Evolutionary conservation across 371 early-diverging fungal species (phyloP).

Genomic region (Chytridium lagenaria): DNA sequence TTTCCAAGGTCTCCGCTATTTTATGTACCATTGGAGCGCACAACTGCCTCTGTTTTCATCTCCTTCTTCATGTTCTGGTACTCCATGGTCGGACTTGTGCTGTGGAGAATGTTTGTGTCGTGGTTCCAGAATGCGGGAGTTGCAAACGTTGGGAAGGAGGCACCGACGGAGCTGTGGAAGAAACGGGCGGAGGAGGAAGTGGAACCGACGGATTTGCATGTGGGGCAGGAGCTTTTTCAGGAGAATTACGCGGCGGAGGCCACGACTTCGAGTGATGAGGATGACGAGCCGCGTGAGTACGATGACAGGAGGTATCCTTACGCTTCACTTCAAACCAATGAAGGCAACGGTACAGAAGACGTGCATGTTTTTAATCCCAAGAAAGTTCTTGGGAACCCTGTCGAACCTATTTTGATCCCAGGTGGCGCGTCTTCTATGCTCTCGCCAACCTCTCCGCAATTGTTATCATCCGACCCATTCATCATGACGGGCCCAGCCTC

Average conservation of each 20-base stretch:
- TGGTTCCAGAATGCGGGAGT: slow-evolving; percentile 24
- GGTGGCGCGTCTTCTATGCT: neutral
- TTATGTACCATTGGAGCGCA: slow-evolving; percentile 84
- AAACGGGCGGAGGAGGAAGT: slow-evolving; percentile 7
- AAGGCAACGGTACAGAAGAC: neutral
- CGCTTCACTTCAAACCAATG: neutral
- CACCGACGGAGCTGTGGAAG: slow-evolving; percentile 5
- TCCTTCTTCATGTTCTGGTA: slow-evolving; percentile 79
- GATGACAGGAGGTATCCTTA: neutral
- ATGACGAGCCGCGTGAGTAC: neutral
- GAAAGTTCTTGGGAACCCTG: neutral
- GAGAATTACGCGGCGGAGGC: neutral
- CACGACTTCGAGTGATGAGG: neutral
- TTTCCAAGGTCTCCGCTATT: slow-evolving; percentile 83
- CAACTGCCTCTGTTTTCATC: slow-evolving; percentile 77
- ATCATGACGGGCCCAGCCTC: neutral
- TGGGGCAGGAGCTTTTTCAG: neutral
- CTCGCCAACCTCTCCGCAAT: slow-evolving; percentile 2
- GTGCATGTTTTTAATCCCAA: neutral
- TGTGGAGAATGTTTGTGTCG: slow-evolving; percentile 42
- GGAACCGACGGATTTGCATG: neutral
- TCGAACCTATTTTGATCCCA: neutral
- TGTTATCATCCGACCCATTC: neutral
- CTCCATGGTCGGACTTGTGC: slow-evolving; percentile 64
- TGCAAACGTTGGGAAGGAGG: neutral